Percentiles rank a stretch among this genome's conserved stretches.
phyloP scores from a whole-genome alignment of 2,329 filamentous ascomycete species.

The Alternaria sp. region DNA sequence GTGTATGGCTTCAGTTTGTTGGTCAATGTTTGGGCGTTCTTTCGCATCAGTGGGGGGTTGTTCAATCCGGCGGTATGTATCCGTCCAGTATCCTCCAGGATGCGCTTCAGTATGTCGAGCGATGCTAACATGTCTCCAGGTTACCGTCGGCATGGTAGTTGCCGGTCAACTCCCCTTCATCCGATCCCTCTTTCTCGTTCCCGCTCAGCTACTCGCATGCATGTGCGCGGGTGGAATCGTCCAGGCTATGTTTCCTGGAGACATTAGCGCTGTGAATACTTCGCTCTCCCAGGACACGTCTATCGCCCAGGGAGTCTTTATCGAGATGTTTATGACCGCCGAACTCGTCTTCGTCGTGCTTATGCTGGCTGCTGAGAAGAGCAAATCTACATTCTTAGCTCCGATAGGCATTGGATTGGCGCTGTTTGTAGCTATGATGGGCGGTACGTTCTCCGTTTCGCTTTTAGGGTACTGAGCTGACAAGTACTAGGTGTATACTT shows the following conservation, averaged over 20 bases:
- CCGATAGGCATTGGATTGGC: slow-evolving; percentile 29
- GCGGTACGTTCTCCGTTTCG: slow-evolving; percentile 14
- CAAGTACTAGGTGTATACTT: slow-evolving; percentile 49
- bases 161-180: slow-evolving; percentile 21
- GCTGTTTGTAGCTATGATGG: slow-evolving; percentile 37
- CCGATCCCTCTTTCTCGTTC: slow-evolving; percentile 28
- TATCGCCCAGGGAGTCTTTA: slow-evolving; percentile 27
- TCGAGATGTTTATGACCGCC: slow-evolving; percentile 32
- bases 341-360: slow-evolving; percentile 32
- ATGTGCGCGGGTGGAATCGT: slow-evolving; percentile 36
- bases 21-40: slow-evolving; percentile 44
- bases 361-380: slow-evolving; percentile 41
- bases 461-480: no score
- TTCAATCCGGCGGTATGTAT: slow-evolving; percentile 26
- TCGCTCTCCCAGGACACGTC: slow-evolving; percentile 21
- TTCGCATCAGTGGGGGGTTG: slow-evolving; percentile 33
- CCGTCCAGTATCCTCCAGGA: background rate
- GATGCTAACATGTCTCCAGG: slow-evolving; percentile 9
- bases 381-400: slow-evolving; percentile 34
- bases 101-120: background rate
- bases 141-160: slow-evolving; percentile 34
- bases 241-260: slow-evolving; percentile 31
- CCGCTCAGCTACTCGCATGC: slow-evolving; percentile 27
- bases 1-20: slow-evolving; percentile 38
- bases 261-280: slow-evolving; percentile 28